Conservation (phyloP, 1,284 basidiomycete species). For the Erythrobasidium hasegawianum region DNA sequence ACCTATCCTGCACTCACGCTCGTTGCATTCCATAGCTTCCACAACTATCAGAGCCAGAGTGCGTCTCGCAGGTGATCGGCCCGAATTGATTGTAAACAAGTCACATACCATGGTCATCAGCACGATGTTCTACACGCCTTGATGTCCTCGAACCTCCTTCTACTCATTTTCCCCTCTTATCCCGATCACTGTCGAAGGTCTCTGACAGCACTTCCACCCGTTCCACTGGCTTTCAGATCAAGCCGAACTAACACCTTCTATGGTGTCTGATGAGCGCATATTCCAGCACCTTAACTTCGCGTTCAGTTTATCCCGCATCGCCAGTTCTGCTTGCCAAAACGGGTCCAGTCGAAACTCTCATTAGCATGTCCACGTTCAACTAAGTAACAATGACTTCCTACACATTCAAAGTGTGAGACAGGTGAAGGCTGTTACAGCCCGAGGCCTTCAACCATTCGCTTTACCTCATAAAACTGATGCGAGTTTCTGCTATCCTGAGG, state of each 20-base stretch:
- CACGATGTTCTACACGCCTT: no score
- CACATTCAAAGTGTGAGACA: slow-evolving; percentile 62
- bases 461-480: slow-evolving; percentile 64
- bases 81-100: no score
- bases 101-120: no score
- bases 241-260: slow-evolving; percentile 62
- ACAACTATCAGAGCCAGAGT: no score
- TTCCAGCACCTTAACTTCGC: slow-evolving; percentile 60
- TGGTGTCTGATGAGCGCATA: slow-evolving; percentile 62
- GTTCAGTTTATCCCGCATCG: slow-evolving; percentile 62
- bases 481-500: slow-evolving; percentile 65
- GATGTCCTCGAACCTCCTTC: no score
- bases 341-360: slow-evolving; percentile 62
- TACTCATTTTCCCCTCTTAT: no score
- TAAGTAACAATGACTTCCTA: slow-evolving; percentile 57
- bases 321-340: slow-evolving; percentile 65
- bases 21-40: no score
- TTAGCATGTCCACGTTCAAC: slow-evolving; percentile 56
- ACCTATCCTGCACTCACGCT: no score
- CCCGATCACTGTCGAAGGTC: no score
- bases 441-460: slow-evolving; percentile 64
- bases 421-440: slow-evolving; percentile 59
- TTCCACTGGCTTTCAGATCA: no score
- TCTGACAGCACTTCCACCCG: no score
- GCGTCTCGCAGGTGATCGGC: no score